Base-by-base conservation (phyloP, 2,329 filamentous ascomycete species). In the Botrytis tulipae region DNA sequence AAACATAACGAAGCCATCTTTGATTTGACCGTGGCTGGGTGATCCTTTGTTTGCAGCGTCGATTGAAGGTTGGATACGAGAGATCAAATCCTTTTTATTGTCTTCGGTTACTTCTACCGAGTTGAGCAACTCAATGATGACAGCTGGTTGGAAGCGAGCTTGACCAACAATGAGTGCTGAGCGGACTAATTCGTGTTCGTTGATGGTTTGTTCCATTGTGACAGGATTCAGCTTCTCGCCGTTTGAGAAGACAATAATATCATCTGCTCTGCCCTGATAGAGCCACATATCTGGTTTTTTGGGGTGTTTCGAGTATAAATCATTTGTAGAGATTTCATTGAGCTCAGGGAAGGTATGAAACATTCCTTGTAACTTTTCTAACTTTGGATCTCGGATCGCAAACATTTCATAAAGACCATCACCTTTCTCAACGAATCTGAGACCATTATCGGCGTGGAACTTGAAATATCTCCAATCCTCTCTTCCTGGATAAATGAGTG, bases 221-320 rank as follows among this genome's bases (percentile, higher is more conserved):
- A 63, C 29, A 4, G 72, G 72, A 5, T 73, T 73, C 2, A 84
- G 80, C 74, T 85, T 85, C 72, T 84, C 83, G 4, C 84, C 84
- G 60, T 82, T 84, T 35, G 80, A 81, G 40, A 84, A 78, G 0
- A 84, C 82, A 54, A 85, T 82, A 32, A 84, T 79, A 76, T 85
- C 83, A 71, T 85, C 83, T 16, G 76, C 74, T 8, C 83, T 70
- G 4, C 68, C 68, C 1, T 61, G 46, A 35, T 66, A 60, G 14
- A 46, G 37, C 72, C 72, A 72, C 25, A 61, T 14, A 32, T 60
- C 69, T 25, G 68, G 60, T 29, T 29, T 48, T 8, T 46, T 46
- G 25, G 72, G 68, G 46, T 73, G 68, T 18, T 63, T 61, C 12
- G 71, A 7, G 37, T 51, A 73, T 5, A 71, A 35, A 44, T 72